Conservation (phyloP, 495 filamentous ascomycete genomes). For the Talaromyces stipitatus region DNA sequence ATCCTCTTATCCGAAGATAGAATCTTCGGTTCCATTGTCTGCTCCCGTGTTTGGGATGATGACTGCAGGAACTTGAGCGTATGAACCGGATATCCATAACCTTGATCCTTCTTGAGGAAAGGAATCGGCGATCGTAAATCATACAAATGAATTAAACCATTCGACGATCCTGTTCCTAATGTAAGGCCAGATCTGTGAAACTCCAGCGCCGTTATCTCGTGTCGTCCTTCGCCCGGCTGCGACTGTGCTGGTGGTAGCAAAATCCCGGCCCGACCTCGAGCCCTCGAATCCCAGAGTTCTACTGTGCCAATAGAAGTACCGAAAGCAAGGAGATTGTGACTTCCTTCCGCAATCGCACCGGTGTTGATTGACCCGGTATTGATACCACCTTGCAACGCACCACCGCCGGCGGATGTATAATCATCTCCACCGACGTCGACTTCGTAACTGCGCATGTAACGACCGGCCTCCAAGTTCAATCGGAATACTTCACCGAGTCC, state of each 20-base stretch:
- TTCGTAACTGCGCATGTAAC: conserved; percentile 77
- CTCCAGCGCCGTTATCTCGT: conserved; percentile 79
- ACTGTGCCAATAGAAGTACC: conserved; percentile 94
- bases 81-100: conserved; percentile 90
- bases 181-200: conserved; percentile 82
- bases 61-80: conserved; percentile 80
- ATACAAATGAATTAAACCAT: conserved; percentile 84
- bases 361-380: conserved; percentile 79
- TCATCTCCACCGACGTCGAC: conserved; percentile 84
- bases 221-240: conserved; percentile 41
- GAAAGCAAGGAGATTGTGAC: conserved; percentile 87
- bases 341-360: conserved; percentile 80
- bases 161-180: conserved; percentile 79
- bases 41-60: conserved; percentile 51
- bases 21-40: conserved; percentile 70
- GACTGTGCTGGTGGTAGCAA: conserved; percentile 44
- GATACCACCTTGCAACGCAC: conserved; percentile 75
- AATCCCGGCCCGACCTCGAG: conserved; percentile 71
- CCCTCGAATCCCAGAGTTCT: conserved; percentile 90
- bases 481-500: conserved; percentile 87
- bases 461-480: conserved; percentile 80
- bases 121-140: conserved; percentile 86
- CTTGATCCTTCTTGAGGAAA: conserved; percentile 85
- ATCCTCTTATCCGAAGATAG: conserved; percentile 88
- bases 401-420: conserved; percentile 49